Evolutionary conservation across 352 stramenopile genomes (phyloP).

Genomic region (Phytophthora pseudosyringae): DNA sequence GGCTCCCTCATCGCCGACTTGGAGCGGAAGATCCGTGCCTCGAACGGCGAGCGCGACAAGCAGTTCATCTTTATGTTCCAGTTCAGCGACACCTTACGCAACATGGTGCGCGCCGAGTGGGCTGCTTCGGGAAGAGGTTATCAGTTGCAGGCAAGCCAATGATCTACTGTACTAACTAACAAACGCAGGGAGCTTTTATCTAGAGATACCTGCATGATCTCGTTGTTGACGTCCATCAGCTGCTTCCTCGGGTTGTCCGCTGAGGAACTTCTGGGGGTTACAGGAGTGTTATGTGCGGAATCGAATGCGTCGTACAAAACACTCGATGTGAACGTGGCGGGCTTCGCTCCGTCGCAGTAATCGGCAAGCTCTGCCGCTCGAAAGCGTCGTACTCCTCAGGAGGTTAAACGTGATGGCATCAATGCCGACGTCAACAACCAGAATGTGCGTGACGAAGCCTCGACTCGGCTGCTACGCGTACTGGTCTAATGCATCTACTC

Average conservation of each 20-base stretch:
- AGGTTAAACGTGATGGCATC: no score
- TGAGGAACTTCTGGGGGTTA: conserved; percentile 12
- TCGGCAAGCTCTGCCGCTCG: conserved; percentile 43
- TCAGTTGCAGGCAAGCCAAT: conserved; percentile 17
- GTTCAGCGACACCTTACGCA: conserved; percentile 54
- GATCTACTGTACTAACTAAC: conserved; percentile 2
- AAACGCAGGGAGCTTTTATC: conserved; percentile 1
- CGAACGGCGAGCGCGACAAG: conserved; percentile 49
- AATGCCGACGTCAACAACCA: no score
- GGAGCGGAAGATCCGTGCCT: conserved; percentile 40
- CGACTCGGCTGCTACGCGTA: no score
- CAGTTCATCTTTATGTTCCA: conserved; percentile 77
- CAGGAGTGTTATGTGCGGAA: conserved; percentile 51
- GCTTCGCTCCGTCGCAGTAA: conserved; percentile 44
- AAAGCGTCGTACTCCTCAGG: conserved; percentile 61
- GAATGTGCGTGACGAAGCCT: no score
- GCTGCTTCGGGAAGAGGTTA: conserved; percentile 19
- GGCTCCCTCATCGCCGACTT: conserved; percentile 43
- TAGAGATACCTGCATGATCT: conserved; percentile 65
- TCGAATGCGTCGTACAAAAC: conserved; percentile 81
- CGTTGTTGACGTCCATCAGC: conserved; percentile 67
- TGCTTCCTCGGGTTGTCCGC: conserved; percentile 37
- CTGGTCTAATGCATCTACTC: no score
- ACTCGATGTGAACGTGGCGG: conserved; percentile 59
- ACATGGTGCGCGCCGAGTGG: conserved; percentile 43